Evolutionary conservation across 2,329 filamentous ascomycete species (phyloP).

Genomic region (Cladosporium sp.): DNA sequence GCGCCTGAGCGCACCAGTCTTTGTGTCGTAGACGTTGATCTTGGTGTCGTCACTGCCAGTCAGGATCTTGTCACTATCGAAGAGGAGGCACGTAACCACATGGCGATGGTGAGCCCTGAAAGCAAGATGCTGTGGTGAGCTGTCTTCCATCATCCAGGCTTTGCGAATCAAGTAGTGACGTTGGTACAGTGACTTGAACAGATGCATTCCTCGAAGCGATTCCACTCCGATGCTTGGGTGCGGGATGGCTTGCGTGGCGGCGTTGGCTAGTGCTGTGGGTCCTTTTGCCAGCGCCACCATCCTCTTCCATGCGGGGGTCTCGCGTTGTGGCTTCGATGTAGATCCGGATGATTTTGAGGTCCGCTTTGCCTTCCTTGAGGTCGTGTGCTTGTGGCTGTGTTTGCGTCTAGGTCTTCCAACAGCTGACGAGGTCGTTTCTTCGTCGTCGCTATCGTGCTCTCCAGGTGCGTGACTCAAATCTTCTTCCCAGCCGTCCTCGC

Average conservation of each 20-base stretch:
- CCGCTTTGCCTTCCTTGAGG: conserved; percentile 6
- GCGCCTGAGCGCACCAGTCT: conserved; percentile 78
- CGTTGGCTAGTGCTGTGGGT: conserved; percentile 78
- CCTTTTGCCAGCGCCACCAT: conserved; percentile 63
- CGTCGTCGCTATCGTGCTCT: conserved; percentile 26
- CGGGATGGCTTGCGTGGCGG: conserved; percentile 76
- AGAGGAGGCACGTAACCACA: conserved; percentile 96
- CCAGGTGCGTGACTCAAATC: conserved; percentile 62
- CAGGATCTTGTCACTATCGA: conserved; percentile 96
- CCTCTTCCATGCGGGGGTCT: conserved; percentile 41
- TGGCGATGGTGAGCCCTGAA: conserved; percentile 95
- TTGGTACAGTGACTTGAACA: conserved; percentile 95
- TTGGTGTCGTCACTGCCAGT: conserved; percentile 96
- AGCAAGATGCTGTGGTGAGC: conserved; percentile 84
- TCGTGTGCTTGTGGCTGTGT: conserved; percentile 4
- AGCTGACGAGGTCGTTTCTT: conserved; percentile 28
- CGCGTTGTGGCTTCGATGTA: not conserved
- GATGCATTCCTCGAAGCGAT: conserved; percentile 75
- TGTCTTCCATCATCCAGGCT: conserved; percentile 81
- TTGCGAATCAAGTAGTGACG: conserved; percentile 85
- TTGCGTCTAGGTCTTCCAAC: conserved; percentile 18
- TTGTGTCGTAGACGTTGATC: conserved; percentile 97
- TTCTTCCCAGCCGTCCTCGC: conserved; percentile 65
- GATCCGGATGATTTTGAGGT: conserved; percentile 6
- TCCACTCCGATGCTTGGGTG: conserved; percentile 76